phyloP scores from a whole-genome alignment of 176 grass and related monocot genomes.

The Aechmea fasciata region DNA sequence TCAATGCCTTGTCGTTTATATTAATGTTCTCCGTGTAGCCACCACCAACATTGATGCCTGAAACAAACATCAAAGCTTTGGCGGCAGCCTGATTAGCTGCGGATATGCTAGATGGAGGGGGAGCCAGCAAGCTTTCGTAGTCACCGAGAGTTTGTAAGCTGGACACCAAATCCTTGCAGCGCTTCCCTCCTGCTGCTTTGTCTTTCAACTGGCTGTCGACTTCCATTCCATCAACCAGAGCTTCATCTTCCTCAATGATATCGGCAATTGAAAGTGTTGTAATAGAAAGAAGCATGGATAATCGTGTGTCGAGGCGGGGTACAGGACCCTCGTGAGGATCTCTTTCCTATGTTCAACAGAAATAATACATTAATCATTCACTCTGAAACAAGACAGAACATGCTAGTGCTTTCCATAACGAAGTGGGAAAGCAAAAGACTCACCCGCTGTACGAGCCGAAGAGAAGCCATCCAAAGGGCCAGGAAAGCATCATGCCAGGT shows the following conservation, averaged over 20 bases:
- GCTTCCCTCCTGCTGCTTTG: constrained; percentile 23
- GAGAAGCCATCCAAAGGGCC: constrained; percentile 87
- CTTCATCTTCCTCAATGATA: constrained; percentile 71
- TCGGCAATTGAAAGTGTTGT: constrained; percentile 67
- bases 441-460: constrained; percentile 93
- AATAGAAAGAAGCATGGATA: constrained; percentile 87
- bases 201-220: constrained; percentile 31
- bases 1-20: constrained; percentile 38
- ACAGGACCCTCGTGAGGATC: constrained; percentile 90
- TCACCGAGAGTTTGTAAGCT: constrained; percentile 76
- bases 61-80: constrained; percentile 76
- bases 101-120: constrained; percentile 59
- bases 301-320: constrained; percentile 78
- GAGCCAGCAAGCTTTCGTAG: constrained; percentile 80
- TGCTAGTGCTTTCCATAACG: background rate
- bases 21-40: constrained; percentile 47
- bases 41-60: constrained; percentile 48
- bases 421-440: background rate
- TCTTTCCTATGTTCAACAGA: constrained; percentile 61
- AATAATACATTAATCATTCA: background rate
- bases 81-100: constrained; percentile 80
- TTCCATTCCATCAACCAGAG: constrained; percentile 26
- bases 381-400: background rate
- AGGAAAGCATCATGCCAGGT: constrained; percentile 93
- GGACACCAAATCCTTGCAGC: constrained; percentile 60